Evolutionary conservation across 139 green algal genomes (phyloP).

Genomic region (Eudorina sp.): DNA sequence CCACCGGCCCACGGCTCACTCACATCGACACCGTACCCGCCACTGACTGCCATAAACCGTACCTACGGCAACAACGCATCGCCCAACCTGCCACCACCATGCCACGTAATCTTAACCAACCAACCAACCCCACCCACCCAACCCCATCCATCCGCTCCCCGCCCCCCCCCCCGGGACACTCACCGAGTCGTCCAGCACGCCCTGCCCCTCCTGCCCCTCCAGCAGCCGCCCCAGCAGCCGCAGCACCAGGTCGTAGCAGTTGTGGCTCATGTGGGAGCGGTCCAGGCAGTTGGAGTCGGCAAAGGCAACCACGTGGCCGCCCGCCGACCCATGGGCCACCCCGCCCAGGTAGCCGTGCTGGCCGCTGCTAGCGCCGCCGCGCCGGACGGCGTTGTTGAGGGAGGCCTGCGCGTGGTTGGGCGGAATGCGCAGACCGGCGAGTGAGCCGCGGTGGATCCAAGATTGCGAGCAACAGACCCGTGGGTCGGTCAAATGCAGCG

Average conservation of each 20-base stretch:
- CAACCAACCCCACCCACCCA: no score
- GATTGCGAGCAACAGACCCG: no score
- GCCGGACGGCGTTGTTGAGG: constrained; percentile 23
- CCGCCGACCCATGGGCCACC: constrained; percentile 20
- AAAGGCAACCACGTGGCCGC: constrained; percentile 82
- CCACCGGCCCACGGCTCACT: no score
- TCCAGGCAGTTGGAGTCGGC: constrained; percentile 97
- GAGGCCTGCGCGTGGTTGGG: constrained; percentile 6
- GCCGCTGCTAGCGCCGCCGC: neutral
- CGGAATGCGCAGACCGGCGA: no score
- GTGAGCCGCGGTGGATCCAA: no score
- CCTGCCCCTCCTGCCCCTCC: neutral
- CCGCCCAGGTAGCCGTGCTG: constrained; percentile 20
- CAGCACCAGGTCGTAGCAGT: constrained; percentile 79
- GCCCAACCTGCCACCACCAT: neutral
- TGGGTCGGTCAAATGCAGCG: no score
- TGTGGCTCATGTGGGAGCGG: constrained; percentile 75
- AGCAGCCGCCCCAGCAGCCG: constrained; percentile 26
- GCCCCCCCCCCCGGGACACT: neutral
- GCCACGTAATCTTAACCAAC: no score
- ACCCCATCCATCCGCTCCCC: no score
- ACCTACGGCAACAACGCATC: no score
- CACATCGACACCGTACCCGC: no score
- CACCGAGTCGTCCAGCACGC: constrained; percentile 36
- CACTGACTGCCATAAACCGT: no score